Percentiles rank a stretch among this genome's conserved stretches.
Conservation (phyloP, 2,329 filamentous ascomycete genomes). For the Coleophoma cylindrospora region DNA sequence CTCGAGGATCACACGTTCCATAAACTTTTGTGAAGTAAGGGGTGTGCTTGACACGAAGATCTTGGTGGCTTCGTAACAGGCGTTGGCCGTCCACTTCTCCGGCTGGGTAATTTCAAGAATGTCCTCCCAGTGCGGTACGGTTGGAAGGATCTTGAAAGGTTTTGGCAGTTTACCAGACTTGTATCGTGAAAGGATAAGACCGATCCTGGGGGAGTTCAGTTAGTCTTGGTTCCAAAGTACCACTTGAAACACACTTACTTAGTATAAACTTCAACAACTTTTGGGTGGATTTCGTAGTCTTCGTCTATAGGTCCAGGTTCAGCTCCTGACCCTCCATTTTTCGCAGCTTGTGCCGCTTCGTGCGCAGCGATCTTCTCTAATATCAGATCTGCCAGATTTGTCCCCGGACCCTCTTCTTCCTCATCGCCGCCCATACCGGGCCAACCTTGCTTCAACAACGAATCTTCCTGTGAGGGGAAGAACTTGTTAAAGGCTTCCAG, state of each 20-base stretch:
- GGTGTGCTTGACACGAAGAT: constrained; percentile 89
- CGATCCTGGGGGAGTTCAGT: constrained; percentile 52
- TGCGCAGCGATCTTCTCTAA: constrained; percentile 90
- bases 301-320: constrained; percentile 55
- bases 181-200: constrained; percentile 83
- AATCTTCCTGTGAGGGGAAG: constrained; percentile 61
- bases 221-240: neutral
- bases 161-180: constrained; percentile 96
- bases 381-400: constrained; percentile 89
- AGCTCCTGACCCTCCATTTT: constrained; percentile 16
- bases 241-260: constrained; percentile 49
- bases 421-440: constrained; percentile 31
- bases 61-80: constrained; percentile 81
- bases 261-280: constrained; percentile 90
- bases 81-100: constrained; percentile 69
- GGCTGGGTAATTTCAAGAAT: constrained; percentile 82
- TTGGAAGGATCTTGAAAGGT: constrained; percentile 94
- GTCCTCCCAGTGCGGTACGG: constrained; percentile 86
- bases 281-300: constrained; percentile 79
- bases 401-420: constrained; percentile 45
- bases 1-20: constrained; percentile 82
- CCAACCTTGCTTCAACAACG: constrained; percentile 24
- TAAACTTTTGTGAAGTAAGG: constrained; percentile 73
- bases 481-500: constrained; percentile 90
- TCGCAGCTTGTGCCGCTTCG: constrained; percentile 60